A percentile compares a stretch with the other conserved stretches of the same genome.
Conservation (phyloP, 1,139 yeast species). For the Debaryomyces robertsiae region DNA sequence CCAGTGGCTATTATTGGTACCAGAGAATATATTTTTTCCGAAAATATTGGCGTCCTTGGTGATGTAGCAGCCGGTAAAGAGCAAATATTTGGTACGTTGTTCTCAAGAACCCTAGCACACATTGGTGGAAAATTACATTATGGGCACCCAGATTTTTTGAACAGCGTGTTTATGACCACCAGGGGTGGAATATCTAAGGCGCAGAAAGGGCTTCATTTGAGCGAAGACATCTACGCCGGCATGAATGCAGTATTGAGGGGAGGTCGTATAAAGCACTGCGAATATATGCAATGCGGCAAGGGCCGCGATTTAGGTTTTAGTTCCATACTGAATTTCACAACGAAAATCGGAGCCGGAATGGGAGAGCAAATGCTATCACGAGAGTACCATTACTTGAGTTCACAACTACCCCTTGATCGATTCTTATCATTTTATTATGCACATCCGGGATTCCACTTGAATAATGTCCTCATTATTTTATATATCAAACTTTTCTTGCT, state of each 20-base stretch:
- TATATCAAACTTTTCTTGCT: slow-evolving; percentile 74
- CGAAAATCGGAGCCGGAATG: slow-evolving; percentile 94
- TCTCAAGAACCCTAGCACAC: slow-evolving; percentile 82
- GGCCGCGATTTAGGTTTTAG: slow-evolving; percentile 89
- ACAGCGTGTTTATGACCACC: slow-evolving; percentile 84
- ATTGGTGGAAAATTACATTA: slow-evolving; percentile 88
- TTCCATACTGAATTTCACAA: slow-evolving; percentile 79
- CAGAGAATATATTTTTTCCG: slow-evolving; percentile 85
- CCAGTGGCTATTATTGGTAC: slow-evolving; percentile 90
- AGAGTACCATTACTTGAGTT: slow-evolving; percentile 81
- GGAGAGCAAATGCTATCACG: slow-evolving; percentile 87
- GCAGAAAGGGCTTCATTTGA: slow-evolving; percentile 80
- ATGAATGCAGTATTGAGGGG: slow-evolving; percentile 82
- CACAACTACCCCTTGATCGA: slow-evolving; percentile 75
- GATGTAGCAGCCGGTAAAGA: slow-evolving; percentile 95
- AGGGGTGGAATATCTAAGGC: slow-evolving; percentile 92
- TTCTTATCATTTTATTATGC: slow-evolving; percentile 87
- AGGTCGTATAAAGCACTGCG: slow-evolving; percentile 85
- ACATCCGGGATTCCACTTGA: slow-evolving; percentile 88
- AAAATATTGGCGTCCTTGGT: slow-evolving; percentile 81
- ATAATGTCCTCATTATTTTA: slow-evolving; percentile 74
- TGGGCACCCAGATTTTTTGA: slow-evolving; percentile 89
- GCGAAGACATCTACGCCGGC: slow-evolving; percentile 92
- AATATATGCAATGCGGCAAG: slow-evolving; percentile 87
- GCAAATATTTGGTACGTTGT: slow-evolving; percentile 88